These are phyloP conservation scores for Malus asiatica DNA, from an alignment of 306 rosid genomes.

Conservation along the genomic window DNA sequence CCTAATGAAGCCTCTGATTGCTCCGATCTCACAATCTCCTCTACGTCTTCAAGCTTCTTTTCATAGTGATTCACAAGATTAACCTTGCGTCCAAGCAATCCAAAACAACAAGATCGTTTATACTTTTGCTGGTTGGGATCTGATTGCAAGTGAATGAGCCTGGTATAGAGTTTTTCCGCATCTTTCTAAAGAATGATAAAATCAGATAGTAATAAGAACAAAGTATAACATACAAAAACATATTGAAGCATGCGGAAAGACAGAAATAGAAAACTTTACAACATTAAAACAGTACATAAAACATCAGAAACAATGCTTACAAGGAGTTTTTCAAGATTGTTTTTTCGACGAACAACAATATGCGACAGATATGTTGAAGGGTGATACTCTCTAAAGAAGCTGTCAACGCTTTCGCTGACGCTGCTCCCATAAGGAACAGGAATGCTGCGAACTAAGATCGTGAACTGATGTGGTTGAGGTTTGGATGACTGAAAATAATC, in stretches of 20 bases:
- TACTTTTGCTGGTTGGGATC: conserved; percentile 29
- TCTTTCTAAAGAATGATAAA: conserved; percentile 38
- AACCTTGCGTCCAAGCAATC: conserved; percentile 44
- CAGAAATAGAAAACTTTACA: conserved; percentile 3
- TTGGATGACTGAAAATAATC: conserved; percentile 70
- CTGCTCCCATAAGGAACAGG: conserved; percentile 43
- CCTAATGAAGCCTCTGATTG: conserved; percentile 60
- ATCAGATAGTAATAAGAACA: conserved; percentile 11
- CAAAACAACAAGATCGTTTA: conserved; percentile 34
- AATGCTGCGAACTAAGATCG: conserved; percentile 69
- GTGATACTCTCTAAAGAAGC: conserved; percentile 64
- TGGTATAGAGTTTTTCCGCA: conserved; percentile 42
- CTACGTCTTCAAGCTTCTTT: conserved; percentile 61
- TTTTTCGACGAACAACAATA: conserved; percentile 58
- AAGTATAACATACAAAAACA: not conserved
- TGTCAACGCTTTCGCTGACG: conserved; percentile 55
- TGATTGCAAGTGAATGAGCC: conserved; percentile 40
- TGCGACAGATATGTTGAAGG: conserved; percentile 77
- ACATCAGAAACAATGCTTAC: conserved; percentile 38
- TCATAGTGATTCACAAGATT: conserved; percentile 53
- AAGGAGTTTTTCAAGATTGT: conserved; percentile 47
- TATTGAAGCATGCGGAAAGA: not conserved
- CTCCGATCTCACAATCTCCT: conserved; percentile 62
- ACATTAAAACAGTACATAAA: conserved; percentile 11
- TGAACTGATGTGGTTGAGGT: conserved; percentile 89